Percentiles rank a stretch among this genome's conserved stretches.
Evolutionary conservation across 2,329 filamentous ascomycete genomes (phyloP).

Genomic region (Sclerotiophoma versabilis): DNA sequence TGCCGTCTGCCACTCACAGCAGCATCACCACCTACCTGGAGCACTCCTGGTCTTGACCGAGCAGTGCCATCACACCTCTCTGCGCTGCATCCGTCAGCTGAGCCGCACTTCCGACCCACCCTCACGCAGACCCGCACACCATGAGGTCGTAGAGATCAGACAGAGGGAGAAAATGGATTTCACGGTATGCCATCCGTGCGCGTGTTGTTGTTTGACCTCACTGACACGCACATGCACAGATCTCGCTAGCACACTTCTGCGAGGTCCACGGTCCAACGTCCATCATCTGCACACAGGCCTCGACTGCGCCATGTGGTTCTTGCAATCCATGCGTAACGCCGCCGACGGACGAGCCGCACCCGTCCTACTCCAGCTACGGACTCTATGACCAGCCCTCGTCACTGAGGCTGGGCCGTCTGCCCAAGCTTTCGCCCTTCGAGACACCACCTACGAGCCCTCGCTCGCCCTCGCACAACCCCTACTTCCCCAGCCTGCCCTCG

Average conservation of each 20-base stretch:
- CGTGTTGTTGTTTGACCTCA: not conserved
- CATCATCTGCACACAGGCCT: conserved; percentile 67
- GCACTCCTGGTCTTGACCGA: not conserved
- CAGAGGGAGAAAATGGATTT: conserved; percentile 49
- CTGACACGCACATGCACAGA: conserved; percentile 50
- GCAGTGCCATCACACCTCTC: conserved; percentile 20
- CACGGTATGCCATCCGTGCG: conserved; percentile 40
- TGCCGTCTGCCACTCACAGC: conserved; percentile 19
- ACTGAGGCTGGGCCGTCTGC: conserved; percentile 43
- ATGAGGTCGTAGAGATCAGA: conserved; percentile 42
- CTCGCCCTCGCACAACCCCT: conserved; percentile 55
- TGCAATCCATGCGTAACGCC: conserved; percentile 59
- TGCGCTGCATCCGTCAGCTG: conserved; percentile 43
- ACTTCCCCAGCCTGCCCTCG: conserved; percentile 54
- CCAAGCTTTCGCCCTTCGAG: conserved; percentile 48
- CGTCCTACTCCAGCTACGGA: conserved; percentile 42
- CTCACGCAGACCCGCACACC: conserved; percentile 29
- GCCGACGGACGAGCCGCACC: conserved; percentile 46
- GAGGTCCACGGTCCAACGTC: conserved; percentile 68
- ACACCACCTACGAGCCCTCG: conserved; percentile 52
- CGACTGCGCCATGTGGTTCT: conserved; percentile 61
- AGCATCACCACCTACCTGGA: conserved; percentile 4
- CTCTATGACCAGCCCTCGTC: conserved; percentile 44
- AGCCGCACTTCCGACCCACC: conserved; percentile 41
- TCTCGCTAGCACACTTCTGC: conserved; percentile 69